Percentiles rank a stretch among this genome's conserved stretches.
These are phyloP conservation scores for Tylopilus intermedius DNA, from an alignment of 768 basidiomycete genomes.

Conservation along the genomic window DNA sequence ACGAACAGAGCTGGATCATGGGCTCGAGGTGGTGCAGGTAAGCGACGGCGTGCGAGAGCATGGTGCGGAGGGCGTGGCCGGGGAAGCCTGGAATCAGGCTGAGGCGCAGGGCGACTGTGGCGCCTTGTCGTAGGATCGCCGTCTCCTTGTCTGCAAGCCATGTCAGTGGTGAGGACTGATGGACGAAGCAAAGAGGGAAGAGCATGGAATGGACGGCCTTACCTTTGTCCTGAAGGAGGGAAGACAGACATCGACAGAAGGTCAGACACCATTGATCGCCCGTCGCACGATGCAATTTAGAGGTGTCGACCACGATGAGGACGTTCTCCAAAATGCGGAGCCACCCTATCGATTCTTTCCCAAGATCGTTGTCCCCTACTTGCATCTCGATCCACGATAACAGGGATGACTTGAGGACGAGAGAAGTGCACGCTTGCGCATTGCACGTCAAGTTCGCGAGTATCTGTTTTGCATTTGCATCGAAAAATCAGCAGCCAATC, in stretches of 20 bases:
- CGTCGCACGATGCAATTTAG: conserved; percentile 51
- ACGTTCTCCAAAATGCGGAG: conserved; percentile 63
- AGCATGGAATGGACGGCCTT: not conserved
- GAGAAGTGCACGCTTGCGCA: conserved; percentile 59
- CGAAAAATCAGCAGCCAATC: not conserved
- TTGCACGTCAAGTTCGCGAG: conserved; percentile 73
- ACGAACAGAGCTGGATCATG: conserved; percentile 1
- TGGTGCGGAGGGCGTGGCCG: conserved; percentile 21
- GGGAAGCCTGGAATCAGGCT: conserved; percentile 31
- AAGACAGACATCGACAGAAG: conserved; percentile 47
- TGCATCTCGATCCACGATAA: conserved; percentile 84
- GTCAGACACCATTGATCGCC: conserved; percentile 57
- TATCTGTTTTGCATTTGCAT: conserved; percentile 39
- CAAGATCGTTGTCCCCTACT: conserved; percentile 23
- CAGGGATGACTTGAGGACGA: conserved; percentile 67
- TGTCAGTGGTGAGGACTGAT: not conserved
- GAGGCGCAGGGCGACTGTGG: conserved; percentile 34
- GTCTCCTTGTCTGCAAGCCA: conserved; percentile 16
- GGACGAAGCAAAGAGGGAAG: not conserved
- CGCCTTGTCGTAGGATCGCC: conserved; percentile 20
- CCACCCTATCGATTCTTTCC: conserved; percentile 54
- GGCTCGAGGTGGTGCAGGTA: conserved; percentile 31
- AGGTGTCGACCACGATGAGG: conserved; percentile 42
- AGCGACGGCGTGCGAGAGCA: conserved; percentile 29
- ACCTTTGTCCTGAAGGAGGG: conserved; percentile 17